Evolutionary conservation across 805 yeast genomes (phyloP).

Genomic region (Torulaspora quercuum): DNA sequence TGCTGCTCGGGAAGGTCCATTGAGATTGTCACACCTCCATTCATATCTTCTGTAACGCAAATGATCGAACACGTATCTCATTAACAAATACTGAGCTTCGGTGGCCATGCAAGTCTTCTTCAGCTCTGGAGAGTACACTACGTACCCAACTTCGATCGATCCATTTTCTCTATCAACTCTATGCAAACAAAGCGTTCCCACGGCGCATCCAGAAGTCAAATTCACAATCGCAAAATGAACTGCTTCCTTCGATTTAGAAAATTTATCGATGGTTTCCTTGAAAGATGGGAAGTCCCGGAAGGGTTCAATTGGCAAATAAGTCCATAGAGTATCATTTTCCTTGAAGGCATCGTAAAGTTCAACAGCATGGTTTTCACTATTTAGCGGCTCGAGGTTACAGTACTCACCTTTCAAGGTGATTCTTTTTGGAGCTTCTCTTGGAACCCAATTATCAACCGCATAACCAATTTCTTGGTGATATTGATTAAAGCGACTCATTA

Average conservation of each 20-base stretch:
- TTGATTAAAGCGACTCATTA: slow-evolving; percentile 8
- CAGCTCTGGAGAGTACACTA: slow-evolving; percentile 23
- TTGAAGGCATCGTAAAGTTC: slow-evolving; percentile 17
- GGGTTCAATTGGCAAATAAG: slow-evolving; percentile 21
- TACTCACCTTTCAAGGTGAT: slow-evolving; percentile 16
- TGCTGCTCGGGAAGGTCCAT: slow-evolving; percentile 32
- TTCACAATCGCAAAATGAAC: slow-evolving; percentile 26
- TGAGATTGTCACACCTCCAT: slow-evolving; percentile 37
- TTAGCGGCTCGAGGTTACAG: slow-evolving; percentile 21
- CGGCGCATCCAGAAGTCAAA: slow-evolving; percentile 20
- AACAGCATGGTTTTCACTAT: slow-evolving; percentile 15
- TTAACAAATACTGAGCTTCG: slow-evolving; percentile 34
- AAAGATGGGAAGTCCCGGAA: slow-evolving; percentile 7
- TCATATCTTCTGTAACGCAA: slow-evolving; percentile 35
- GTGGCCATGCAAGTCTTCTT: slow-evolving; percentile 31
- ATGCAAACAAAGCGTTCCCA: slow-evolving; percentile 30
- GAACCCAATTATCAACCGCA: slow-evolving; percentile 14
- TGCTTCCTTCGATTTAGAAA: slow-evolving; percentile 3
- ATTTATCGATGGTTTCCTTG: slow-evolving; percentile 2
- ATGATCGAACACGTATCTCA: slow-evolving; percentile 30
- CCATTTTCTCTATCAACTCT: slow-evolving; percentile 32
- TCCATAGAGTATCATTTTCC: slow-evolving; percentile 19
- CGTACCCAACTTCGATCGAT: slow-evolving; percentile 33
- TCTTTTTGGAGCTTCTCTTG: slow-evolving; percentile 15
- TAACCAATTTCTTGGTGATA: slow-evolving; percentile 16